Evolutionary conservation across 2,329 filamentous ascomycete genomes (phyloP), one percentile per base, ranked within the genome.

Genomic region (Fusarium nanum): DNA sequence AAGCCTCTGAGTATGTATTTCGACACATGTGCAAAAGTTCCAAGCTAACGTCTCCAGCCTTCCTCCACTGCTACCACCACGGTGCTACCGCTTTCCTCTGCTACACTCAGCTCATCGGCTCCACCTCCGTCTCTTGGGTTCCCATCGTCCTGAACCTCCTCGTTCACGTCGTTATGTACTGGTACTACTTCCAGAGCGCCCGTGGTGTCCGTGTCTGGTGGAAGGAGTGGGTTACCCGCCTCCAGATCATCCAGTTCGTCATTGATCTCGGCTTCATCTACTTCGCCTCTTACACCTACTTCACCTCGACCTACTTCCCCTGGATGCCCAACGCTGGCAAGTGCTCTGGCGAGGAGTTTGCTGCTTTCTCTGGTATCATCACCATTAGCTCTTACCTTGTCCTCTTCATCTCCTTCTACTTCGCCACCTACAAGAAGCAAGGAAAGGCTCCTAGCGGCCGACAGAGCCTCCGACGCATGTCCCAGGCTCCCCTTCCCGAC

Each of bases 151-250:
- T 98, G 76, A 98, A 98, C 88, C 84, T 98, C 78, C 89, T 89
- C 70, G 95, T 98, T 58, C 95, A 98, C 84, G 95, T 98, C 63
- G 92, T 98, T 80, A 98, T 98, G 95, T 98, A 98, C 91, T 98
- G 94, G 94, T 98, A 98, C 90, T 98, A 98, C 89, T 98, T 98
- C 91, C 95, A 98, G 88, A 95, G 93, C 78, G 94, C 95, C 58
- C 94, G 95, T 75, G 96, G 96, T 75, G 89, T 98, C 82, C 91
- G 91, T 78, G 96, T 98, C 83, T 98, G 94, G 94, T 98, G 95
- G 95, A 98, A 98, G 92, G 93, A 98, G 85, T 98, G 95, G 92
- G 97, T 98, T 80, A 98, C 95, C 76, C 93, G 94, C 79, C 92
- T 98, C 78, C 95, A 98, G 84, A 98, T 98, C 82, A 89, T 93